Evolutionary conservation across 331 rosid genomes (phyloP).

Genomic region (Quercus tomentella): DNA sequence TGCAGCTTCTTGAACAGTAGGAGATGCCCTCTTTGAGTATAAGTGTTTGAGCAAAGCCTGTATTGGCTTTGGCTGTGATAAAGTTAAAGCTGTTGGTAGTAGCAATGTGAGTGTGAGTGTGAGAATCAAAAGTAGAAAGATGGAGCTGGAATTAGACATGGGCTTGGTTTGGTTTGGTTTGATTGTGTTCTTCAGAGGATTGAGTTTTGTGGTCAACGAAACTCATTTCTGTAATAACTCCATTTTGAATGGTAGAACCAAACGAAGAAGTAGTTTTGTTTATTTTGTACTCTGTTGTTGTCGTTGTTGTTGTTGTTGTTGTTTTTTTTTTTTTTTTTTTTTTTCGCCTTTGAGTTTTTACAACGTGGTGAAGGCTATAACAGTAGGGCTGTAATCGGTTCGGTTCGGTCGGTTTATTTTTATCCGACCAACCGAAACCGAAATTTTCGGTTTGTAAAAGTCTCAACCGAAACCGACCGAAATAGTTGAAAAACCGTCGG

Average conservation of each 20-base stretch:
- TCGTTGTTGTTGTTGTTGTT: no score
- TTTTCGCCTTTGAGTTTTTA: no score
- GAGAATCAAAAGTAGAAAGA: conserved; percentile 37
- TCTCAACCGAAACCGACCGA: no score
- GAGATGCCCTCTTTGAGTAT: conserved; percentile 54
- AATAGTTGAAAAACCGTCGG: no score
- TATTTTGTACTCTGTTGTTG: no score
- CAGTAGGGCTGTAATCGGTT: no score
- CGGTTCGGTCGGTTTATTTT: no score
- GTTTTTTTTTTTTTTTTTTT: no score
- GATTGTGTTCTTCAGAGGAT: neutral
- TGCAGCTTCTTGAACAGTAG: conserved; percentile 77
- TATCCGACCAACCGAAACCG: no score
- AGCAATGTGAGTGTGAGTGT: neutral
- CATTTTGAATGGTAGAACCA: neutral
- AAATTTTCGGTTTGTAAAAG: no score
- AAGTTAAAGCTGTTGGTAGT: conserved; percentile 22
- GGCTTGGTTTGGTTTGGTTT: neutral
- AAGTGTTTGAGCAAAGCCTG: conserved; percentile 57
- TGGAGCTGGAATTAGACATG: conserved; percentile 45
- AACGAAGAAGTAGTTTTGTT: no score
- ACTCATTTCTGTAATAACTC: neutral
- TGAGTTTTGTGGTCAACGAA: neutral
- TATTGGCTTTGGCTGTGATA: conserved; percentile 48
- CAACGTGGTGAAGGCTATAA: no score